Evolutionary conservation across 2,329 filamentous ascomycete genomes (phyloP).

Genomic region (Stemphylium vesicarium): DNA sequence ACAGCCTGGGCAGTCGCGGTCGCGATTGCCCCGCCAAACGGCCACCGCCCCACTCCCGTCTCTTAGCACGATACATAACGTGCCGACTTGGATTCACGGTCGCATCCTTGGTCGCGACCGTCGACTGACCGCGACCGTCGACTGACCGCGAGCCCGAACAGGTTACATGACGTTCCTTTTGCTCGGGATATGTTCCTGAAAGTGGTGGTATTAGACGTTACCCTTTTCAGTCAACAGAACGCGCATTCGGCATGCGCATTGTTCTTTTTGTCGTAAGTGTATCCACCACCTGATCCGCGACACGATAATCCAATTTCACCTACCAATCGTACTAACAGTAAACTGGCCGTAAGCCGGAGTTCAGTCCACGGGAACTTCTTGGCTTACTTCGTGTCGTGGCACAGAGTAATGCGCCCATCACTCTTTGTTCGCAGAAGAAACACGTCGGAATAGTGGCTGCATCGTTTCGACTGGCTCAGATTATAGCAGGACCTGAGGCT

Average conservation of each 20-base stretch:
- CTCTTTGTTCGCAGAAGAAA: neutral
- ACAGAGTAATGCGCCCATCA: neutral
- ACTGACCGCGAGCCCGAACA: no score
- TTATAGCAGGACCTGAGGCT: slow-evolving; percentile 22
- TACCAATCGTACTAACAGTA: neutral
- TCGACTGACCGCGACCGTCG: no score
- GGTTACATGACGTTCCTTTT: neutral
- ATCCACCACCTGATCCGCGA: neutral
- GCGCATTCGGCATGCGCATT: neutral
- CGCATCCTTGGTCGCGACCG: neutral
- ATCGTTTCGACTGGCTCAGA: neutral
- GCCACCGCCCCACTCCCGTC: slow-evolving; percentile 11
- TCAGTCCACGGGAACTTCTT: neutral
- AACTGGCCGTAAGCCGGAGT: neutral
- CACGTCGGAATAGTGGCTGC: neutral
- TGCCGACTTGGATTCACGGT: no score
- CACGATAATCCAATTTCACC: neutral
- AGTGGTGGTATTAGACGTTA: neutral
- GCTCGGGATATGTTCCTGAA: neutral
- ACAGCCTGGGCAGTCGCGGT: slow-evolving; percentile 25
- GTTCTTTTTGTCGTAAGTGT: neutral
- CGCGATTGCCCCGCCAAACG: slow-evolving; percentile 26
- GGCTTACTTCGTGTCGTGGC: neutral
- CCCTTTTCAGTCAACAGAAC: neutral
- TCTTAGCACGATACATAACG: neutral